Percentiles rank a stretch among this genome's conserved stretches.
Evolutionary conservation across 2,329 filamentous ascomycete genomes (phyloP).

Genomic region (Penicillium sp.): DNA sequence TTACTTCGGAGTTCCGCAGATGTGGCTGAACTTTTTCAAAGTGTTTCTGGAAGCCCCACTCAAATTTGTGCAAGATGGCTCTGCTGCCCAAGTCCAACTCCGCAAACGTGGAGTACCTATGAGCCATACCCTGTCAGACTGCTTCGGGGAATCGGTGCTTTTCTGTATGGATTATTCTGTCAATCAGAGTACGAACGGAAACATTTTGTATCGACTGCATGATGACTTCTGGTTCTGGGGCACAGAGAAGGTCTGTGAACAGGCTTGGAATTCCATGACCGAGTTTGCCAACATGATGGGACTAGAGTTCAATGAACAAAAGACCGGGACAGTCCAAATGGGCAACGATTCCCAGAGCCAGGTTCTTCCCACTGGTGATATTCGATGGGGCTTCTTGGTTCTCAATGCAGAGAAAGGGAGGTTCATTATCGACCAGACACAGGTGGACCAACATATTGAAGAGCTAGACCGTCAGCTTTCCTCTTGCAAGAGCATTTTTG

Average conservation of each 20-base stretch:
- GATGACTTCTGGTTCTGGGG: constrained; percentile 73
- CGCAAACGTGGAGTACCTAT: constrained; percentile 64
- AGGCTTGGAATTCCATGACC: constrained; percentile 64
- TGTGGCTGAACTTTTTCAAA: constrained; percentile 64
- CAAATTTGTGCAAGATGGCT: constrained; percentile 60
- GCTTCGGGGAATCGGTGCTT: constrained; percentile 64
- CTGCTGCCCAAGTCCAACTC: constrained; percentile 46
- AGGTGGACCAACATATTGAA: constrained; percentile 63
- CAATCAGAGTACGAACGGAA: constrained; percentile 60
- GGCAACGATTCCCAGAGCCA: constrained; percentile 18
- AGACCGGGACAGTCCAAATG: constrained; percentile 59
- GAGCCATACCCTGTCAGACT: constrained; percentile 62
- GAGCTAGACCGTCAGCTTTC: constrained; percentile 64
- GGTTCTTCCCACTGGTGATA: constrained; percentile 56
- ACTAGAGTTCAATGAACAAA: constrained; percentile 61
- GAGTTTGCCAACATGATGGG: constrained; percentile 61
- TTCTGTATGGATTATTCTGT: constrained; percentile 70
- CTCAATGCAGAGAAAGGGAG: constrained; percentile 57
- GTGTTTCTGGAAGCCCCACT: constrained; percentile 64
- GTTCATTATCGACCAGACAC: constrained; percentile 63
- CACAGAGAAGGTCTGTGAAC: constrained; percentile 56
- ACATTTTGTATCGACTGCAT: constrained; percentile 64
- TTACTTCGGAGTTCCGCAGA: constrained; percentile 62
- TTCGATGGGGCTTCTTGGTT: constrained; percentile 64
- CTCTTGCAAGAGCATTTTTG: constrained; percentile 59